Evolutionary conservation across 345 rosid species (phyloP).

Genomic region (Salix viminalis): DNA sequence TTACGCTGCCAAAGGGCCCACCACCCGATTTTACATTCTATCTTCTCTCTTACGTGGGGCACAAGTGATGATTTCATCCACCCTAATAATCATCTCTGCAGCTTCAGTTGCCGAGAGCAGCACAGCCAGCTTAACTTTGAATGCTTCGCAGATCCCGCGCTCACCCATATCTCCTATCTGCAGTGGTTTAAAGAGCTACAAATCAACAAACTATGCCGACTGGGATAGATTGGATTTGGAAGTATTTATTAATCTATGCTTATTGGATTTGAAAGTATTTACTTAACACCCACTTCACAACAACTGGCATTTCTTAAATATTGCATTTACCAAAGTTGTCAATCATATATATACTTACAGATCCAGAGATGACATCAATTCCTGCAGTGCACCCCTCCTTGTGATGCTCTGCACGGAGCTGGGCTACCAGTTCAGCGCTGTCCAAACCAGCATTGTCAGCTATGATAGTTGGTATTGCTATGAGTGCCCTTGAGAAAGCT

Average conservation of each 20-base stretch:
- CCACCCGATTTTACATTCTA: slow-evolving; percentile 2
- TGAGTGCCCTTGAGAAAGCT: slow-evolving; percentile 83
- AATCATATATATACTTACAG: slow-evolving; percentile 47
- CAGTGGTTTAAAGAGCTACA: neutral
- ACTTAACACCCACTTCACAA: too few relatives aligned
- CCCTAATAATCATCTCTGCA: slow-evolving; percentile 75
- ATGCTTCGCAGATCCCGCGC: slow-evolving; percentile 78
- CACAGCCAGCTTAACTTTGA: slow-evolving; percentile 89
- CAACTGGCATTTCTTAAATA: too few relatives aligned
- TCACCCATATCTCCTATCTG: slow-evolving; percentile 86
- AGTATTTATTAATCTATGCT: too few relatives aligned
- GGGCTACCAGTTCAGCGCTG: slow-evolving; percentile 91
- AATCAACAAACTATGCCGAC: too few relatives aligned
- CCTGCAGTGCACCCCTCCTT: slow-evolving; percentile 74
- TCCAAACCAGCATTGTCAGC: slow-evolving; percentile 99
- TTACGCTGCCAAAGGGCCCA: too few relatives aligned
- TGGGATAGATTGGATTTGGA: too few relatives aligned
- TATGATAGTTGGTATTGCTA: slow-evolving; percentile 81
- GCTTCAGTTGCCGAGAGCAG: slow-evolving; percentile 95
- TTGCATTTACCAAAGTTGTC: too few relatives aligned
- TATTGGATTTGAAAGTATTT: too few relatives aligned
- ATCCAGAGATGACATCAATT: slow-evolving; percentile 88
- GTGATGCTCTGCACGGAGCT: slow-evolving; percentile 99
- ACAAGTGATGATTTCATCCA: slow-evolving; percentile 72
- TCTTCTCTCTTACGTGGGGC: slow-evolving; percentile 60